Evolutionary conservation across 441 rosid genomes (phyloP).

Genomic region (Francoa sonchifolia): DNA sequence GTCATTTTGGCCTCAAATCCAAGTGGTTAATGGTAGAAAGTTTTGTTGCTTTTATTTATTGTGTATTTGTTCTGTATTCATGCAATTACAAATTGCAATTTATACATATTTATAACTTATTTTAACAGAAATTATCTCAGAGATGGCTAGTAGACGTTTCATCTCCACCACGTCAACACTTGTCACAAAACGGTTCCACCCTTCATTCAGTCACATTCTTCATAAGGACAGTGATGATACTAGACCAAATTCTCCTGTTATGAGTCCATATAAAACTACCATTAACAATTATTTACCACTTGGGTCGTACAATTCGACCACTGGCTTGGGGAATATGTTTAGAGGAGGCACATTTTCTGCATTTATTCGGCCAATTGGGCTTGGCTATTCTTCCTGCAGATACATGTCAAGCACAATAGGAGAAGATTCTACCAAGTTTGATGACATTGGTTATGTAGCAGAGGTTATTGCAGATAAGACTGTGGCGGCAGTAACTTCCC

Average conservation of each 20-base stretch:
- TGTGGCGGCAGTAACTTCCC: constrained; percentile 13
- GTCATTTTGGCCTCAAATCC: too few relatives aligned
- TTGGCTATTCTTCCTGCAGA: constrained; percentile 23
- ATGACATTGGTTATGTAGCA: constrained; percentile 21
- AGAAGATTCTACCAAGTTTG: constrained; percentile 28
- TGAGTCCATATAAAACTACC: neutral
- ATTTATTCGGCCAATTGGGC: constrained; percentile 11
- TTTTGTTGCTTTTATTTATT: too few relatives aligned
- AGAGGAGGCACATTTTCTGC: constrained; percentile 12
- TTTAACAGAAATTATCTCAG: neutral
- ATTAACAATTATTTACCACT: constrained; percentile 6
- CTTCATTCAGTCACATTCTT: constrained; percentile 21
- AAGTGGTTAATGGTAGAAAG: too few relatives aligned
- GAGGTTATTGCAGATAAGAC: constrained; percentile 21
- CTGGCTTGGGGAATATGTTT: constrained; percentile 10
- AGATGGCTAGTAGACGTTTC: constrained; percentile 25
- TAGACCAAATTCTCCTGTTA: neutral
- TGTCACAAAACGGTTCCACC: constrained; percentile 22
- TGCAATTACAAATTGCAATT: neutral
- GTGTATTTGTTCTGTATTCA: neutral
- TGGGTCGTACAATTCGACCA: constrained; percentile 1
- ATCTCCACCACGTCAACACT: constrained; percentile 19
- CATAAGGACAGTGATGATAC: constrained; percentile 19
- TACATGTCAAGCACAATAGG: constrained; percentile 25
- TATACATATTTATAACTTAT: neutral